These are phyloP conservation scores for Wallemia mellicola DNA, from an alignment of 1,284 basidiomycete genomes.

Conservation along the genomic window DNA sequence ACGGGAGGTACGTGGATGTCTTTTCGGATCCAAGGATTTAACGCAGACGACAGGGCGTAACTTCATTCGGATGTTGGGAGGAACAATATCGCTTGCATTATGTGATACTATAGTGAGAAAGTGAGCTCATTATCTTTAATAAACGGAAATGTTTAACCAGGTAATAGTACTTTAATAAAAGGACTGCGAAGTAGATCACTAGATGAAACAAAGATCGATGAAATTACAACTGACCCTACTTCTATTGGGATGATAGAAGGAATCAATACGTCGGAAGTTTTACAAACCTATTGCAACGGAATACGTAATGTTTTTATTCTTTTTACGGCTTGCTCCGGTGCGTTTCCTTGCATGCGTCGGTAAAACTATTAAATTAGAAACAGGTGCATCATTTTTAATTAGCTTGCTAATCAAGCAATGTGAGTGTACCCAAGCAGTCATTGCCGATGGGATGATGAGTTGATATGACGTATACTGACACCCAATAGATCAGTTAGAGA, in stretches of 20 bases:
- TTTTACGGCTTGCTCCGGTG: constrained; percentile 21
- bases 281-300: constrained; percentile 27
- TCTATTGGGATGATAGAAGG: constrained; percentile 12
- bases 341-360: neutral
- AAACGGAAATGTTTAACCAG: no score
- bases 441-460: neutral
- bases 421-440: neutral
- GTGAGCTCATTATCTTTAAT: neutral
- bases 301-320: constrained; percentile 29
- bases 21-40: neutral
- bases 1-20: constrained; percentile 17
- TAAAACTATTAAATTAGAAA: constrained; percentile 13
- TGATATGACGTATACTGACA: neutral
- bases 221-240: constrained; percentile 18
- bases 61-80: constrained; percentile 32
- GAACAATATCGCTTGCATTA: constrained; percentile 29
- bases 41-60: constrained; percentile 28
- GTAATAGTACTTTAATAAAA: constrained; percentile 21
- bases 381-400: constrained; percentile 27
- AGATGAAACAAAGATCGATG: constrained; percentile 10
- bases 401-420: constrained; percentile 18
- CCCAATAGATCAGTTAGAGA: constrained; percentile 13
- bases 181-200: constrained; percentile 15
- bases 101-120: constrained; percentile 19
- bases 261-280: constrained; percentile 18